Conservation (phyloP, 768 basidiomycete genomes). For the Lactarius indigo region DNA sequence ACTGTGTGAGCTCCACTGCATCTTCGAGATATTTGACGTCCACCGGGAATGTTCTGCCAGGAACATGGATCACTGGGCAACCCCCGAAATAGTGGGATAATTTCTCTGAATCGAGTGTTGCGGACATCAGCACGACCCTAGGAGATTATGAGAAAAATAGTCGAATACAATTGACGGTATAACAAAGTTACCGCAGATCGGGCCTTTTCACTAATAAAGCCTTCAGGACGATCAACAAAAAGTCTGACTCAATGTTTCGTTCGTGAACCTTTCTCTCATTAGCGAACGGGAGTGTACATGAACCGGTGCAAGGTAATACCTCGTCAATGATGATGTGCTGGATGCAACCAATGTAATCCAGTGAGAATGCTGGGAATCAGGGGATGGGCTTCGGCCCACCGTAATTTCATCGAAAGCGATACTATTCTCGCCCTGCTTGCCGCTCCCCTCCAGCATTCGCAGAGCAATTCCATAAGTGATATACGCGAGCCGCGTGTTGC, state of each 20-base stretch:
- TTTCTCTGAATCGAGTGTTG: conserved; percentile 90
- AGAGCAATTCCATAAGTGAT: conserved; percentile 95
- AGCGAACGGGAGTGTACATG: conserved; percentile 4
- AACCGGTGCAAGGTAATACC: conserved; percentile 37
- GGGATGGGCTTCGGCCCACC: conserved; percentile 40
- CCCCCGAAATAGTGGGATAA: conserved; percentile 86
- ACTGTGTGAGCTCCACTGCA: conserved; percentile 75
- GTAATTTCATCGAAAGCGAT: conserved; percentile 92
- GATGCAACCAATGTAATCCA: conserved; percentile 9
- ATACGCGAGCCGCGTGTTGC: conserved; percentile 74
- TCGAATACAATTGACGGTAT: neutral
- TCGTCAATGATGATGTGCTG: conserved; percentile 97
- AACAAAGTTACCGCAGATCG: conserved; percentile 65
- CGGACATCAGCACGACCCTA: conserved; percentile 94
- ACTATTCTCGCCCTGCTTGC: conserved; percentile 63
- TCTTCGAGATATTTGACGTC: conserved; percentile 85
- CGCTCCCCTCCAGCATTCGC: conserved; percentile 91
- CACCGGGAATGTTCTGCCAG: conserved; percentile 94
- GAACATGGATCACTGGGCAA: conserved; percentile 80
- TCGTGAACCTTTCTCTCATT: conserved; percentile 70
- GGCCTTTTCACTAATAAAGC: conserved; percentile 70
- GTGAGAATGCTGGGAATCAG: conserved; percentile 15
- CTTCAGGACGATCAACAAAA: conserved; percentile 90
- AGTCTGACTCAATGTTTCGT: conserved; percentile 95
- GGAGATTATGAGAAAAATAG: neutral